These are phyloP conservation scores for Fusarium concolor DNA, from an alignment of 2,329 filamentous ascomycete genomes.

Conservation along the genomic window DNA sequence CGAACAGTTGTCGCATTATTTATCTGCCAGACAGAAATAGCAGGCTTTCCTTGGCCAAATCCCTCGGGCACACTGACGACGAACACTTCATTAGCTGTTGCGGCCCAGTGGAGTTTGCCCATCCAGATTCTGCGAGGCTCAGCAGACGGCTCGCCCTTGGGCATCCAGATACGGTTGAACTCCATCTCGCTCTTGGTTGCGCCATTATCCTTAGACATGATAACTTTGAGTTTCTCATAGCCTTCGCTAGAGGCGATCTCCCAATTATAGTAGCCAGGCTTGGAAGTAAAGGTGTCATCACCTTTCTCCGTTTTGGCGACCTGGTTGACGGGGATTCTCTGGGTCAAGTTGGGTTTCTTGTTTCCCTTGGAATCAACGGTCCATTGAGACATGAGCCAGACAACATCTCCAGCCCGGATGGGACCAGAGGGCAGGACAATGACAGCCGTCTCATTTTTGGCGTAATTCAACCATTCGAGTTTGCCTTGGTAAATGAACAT, in stretches of 20 bases:
- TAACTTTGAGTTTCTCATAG: conserved; percentile 24
- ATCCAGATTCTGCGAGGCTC: conserved; percentile 26
- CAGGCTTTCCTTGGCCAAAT: conserved; percentile 26
- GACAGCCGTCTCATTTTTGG: conserved; percentile 30
- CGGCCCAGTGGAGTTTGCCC: conserved; percentile 28
- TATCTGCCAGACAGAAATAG: conserved; percentile 33
- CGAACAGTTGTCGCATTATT: no score
- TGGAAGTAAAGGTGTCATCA: conserved; percentile 19
- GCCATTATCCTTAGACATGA: conserved; percentile 13
- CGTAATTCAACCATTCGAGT: conserved; percentile 30
- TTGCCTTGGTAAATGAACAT: conserved; percentile 38
- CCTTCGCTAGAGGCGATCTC: conserved; percentile 9
- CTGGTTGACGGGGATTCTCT: conserved; percentile 8
- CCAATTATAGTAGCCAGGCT: conserved; percentile 4
- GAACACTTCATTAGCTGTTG: conserved; percentile 8
- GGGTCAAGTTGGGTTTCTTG: conserved; percentile 33
- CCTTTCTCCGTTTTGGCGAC: conserved; percentile 6
- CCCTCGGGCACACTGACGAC: conserved; percentile 34
- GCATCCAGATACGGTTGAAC: conserved; percentile 25
- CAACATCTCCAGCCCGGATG: conserved; percentile 27
- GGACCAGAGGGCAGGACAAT: conserved; percentile 29
- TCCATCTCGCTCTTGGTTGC: background rate
- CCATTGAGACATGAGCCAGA: conserved; percentile 37
- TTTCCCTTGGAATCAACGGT: conserved; percentile 6
- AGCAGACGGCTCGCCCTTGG: background rate